Evolutionary conservation across 2,329 filamentous ascomycete species (phyloP).

Genomic region (Rhynchosporium graminicola): DNA sequence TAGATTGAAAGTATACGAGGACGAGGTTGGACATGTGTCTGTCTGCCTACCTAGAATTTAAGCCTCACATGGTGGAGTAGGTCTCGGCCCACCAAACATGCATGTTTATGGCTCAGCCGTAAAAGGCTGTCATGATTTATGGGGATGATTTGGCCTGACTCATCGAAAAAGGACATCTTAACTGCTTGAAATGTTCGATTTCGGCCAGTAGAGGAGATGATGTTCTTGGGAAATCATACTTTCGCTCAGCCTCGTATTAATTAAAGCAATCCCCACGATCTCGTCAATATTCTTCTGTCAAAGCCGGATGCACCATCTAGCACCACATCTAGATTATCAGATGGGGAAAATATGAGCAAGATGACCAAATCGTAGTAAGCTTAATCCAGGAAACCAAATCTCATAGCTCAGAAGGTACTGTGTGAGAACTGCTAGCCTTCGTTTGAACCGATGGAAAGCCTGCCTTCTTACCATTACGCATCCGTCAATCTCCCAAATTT

Average conservation of each 20-base stretch:
- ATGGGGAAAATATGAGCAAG: not conserved
- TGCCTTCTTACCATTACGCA: not conserved
- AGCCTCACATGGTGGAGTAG: not conserved
- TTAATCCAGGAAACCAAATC: not conserved
- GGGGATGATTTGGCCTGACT: not conserved
- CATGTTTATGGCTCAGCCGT: not conserved
- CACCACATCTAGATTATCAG: not conserved
- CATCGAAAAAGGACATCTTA: not conserved
- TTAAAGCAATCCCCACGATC: no score
- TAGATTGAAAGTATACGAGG: no score
- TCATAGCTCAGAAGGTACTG: no score
- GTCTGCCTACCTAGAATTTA: not conserved
- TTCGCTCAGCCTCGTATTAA: no score
- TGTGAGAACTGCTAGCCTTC: not conserved
- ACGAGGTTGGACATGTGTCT: no score
- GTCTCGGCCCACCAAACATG: not conserved
- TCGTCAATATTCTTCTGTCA: not conserved
- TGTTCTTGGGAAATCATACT: no score
- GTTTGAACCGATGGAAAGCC: not conserved
- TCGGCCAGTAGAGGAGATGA: not conserved
- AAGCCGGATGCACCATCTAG: not conserved
- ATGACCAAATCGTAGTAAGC: not conserved
- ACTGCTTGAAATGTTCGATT: not conserved
- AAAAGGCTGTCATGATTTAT: not conserved
- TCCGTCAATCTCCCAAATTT: slow-evolving; percentile 37